Base-by-base conservation (phyloP, 1,284 basidiomycete genomes). In the Naganishia liquefaciens region DNA sequence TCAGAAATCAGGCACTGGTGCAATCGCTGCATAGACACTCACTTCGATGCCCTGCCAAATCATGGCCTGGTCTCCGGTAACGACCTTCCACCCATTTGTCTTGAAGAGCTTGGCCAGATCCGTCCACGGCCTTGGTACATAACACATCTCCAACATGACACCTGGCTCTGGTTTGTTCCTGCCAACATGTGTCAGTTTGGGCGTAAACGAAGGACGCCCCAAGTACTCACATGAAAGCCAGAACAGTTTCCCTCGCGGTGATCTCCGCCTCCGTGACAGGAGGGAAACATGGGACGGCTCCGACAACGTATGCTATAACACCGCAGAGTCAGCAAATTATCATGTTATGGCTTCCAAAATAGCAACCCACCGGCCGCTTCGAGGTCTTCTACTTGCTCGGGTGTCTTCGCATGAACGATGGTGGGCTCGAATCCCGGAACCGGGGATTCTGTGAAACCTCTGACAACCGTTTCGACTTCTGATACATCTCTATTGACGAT, bases 401-500 rank as follows among this genome's bases (percentile, higher is more conserved):
- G n/a, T 27, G 57, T 39, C 33, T 21, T 60, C 10, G 39, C 57
- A 19, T 60, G 57, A 10, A 60, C 57, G 30, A 60, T 60, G 7
- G 46, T 60, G 7, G 57, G 57, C 25, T 60, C 57, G 39, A 60
- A 60, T 27, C 46, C 57, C 27, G 57, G 57, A 27, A 60, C 40
- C 5, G 57, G 57, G 15, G 44, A 60, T 39, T 60, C 57, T n/a
- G 57, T 60, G 46, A 60, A 60, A 27, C 57, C 57, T n/a, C 21
- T 50, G 21, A 60, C 46, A 19, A 60, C 57, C 21, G 57, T 46
- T 49, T 60, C 47, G 3, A 61, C 53, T 60, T 70, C 69, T 3
- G 23, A 57, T 0, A 52, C 57, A 42, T 70, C 69, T 2, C 91
- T 84, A 78, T 94, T 94, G 79, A 83, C 88, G 13, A 94, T 75